These are phyloP conservation scores for Cytospora mali DNA, from an alignment of 2,329 filamentous ascomycete species.

Conservation along the genomic window DNA sequence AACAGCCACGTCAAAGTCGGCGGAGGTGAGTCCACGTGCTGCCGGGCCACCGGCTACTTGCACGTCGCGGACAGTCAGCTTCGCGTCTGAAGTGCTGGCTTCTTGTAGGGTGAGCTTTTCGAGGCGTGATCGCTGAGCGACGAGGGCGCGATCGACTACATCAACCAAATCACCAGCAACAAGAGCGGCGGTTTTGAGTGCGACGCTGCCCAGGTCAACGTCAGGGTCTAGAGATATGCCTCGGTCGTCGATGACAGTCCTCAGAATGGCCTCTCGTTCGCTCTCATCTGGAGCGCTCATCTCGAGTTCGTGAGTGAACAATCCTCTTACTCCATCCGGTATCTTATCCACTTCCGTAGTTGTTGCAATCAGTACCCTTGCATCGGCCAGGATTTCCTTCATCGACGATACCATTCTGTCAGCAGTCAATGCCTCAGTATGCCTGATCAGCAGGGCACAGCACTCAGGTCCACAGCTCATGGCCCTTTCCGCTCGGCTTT, in stretches of 20 bases:
- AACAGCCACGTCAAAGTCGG: conserved; percentile 89
- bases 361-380: conserved; percentile 85
- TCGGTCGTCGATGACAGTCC: conserved; percentile 74
- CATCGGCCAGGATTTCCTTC: conserved; percentile 78
- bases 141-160: conserved; percentile 85
- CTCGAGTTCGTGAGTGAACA: conserved; percentile 95
- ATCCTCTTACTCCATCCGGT: conserved; percentile 81
- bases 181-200: conserved; percentile 91
- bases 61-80: conserved; percentile 77
- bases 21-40: conserved; percentile 75
- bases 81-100: conserved; percentile 42
- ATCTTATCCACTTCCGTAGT: conserved; percentile 96
- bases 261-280: conserved; percentile 85
- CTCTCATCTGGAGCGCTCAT: conserved; percentile 90
- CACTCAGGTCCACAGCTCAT: conserved; percentile 83
- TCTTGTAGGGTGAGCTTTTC: conserved; percentile 64
- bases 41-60: conserved; percentile 82
- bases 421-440: conserved; percentile 87
- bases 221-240: conserved; percentile 78
- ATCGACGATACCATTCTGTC: conserved; percentile 87
- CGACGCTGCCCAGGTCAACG: conserved; percentile 81
- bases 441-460: conserved; percentile 82
- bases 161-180: conserved; percentile 94
- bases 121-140: conserved; percentile 75
- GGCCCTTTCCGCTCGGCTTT: conserved; percentile 84